Evolutionary conservation across 73 alveolate species (phyloP).

Genomic region (Breviolum minutum): DNA sequence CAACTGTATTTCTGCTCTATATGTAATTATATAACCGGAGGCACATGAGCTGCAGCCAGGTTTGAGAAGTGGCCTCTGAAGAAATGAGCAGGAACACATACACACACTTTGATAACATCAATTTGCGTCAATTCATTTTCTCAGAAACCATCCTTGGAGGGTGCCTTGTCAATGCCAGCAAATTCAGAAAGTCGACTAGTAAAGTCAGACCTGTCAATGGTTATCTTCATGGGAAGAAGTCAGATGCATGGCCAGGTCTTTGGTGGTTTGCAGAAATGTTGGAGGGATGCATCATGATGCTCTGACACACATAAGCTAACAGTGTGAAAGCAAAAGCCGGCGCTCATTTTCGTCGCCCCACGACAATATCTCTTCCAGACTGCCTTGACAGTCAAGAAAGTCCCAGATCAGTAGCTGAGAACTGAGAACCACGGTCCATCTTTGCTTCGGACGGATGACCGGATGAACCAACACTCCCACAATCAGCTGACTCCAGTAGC

Average conservation of each 20-base stretch:
- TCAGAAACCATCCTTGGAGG: neutral
- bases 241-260: neutral
- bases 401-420: neutral
- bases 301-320: neutral
- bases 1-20: no score
- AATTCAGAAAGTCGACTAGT: constrained; percentile 22
- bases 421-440: neutral
- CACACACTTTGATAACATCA: neutral
- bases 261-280: neutral
- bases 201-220: constrained; percentile 52
- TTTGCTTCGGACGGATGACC: neutral
- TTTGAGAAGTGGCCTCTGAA: constrained; percentile 52
- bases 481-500: no score
- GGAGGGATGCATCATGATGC: no score
- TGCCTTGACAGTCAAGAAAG: constrained; percentile 42
- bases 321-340: neutral
- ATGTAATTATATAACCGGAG: neutral
- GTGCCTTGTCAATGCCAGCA: constrained; percentile 86
- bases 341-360: constrained; percentile 21
- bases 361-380: neutral
- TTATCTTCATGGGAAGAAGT: neutral
- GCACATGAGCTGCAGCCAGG: constrained; percentile 84
- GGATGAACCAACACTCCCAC: neutral
- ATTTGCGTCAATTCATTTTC: neutral
- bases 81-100: neutral